Evolutionary conservation across 148 eudicot genomes (phyloP), one percentile per base, ranked within the genome.

Genomic region (Chenopodium berlandieri): DNA sequence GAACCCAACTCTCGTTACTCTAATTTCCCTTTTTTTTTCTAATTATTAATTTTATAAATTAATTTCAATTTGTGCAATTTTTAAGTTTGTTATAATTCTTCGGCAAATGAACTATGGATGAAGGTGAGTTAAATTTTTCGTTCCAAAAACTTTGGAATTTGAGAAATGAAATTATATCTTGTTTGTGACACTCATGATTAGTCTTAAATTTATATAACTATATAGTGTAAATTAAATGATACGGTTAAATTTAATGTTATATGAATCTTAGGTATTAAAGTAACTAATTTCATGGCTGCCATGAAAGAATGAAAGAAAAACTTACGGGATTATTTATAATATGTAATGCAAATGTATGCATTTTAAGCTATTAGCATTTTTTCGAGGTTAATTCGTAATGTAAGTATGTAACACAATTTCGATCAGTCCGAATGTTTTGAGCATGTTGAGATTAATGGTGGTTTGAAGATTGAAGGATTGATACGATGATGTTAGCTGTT

Each of bases 251-350:
- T 56, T 56, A 19, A 17, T 56, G 20, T 14, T 14, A 56, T 4
- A 2, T 52, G 16, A 5, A 17, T 56, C 4, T 1, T 56, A 56
- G 7, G 62, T 16, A 56, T 0, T 3, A 56, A 19, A 56, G 22
- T 16, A 56, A 40, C 4, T 7, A 56, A 56, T 72, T 72, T 72
- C 23, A 50, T 74, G 73, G 78, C 74, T 74, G 65, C 83, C 78
- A 81, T 81, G 78, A 63, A 71, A 25, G 37, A 63, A 79, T 40
- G 44, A 40, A 40, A 6, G 44, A 23, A 37, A 44, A 50, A 3
- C 56, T 72, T n/a, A 72, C 22, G 54, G 13, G 54, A 50, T 0
- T 50, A 10, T 50, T 3, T 50, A 37, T 37, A 40, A 40, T 40
- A 40, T 40, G 44, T 40, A 40, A 40, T 40, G 8, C 7, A 4